phyloP scores from a whole-genome alignment of 441 rosid genomes.

The Viola pubescens region DNA sequence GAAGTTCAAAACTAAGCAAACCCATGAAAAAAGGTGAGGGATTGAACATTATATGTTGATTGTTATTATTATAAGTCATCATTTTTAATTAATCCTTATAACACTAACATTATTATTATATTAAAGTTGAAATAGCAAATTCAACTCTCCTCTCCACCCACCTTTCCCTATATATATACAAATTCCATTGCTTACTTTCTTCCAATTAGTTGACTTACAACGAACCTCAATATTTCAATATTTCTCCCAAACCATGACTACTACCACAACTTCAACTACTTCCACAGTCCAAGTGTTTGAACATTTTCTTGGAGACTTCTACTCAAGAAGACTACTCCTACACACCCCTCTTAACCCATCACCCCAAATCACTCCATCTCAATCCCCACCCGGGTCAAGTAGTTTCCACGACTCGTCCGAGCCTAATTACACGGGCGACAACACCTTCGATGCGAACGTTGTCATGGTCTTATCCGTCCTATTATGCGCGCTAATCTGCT shows the following conservation, averaged over 20 bases:
- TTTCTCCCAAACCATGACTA: conserved; percentile 30
- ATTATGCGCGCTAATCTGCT: conserved; percentile 65
- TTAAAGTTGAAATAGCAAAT: conserved; percentile 17
- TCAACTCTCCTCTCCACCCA: conserved; percentile 14
- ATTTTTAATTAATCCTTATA: too few relatives aligned
- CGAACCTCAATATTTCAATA: conserved; percentile 2
- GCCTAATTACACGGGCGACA: conserved; percentile 19
- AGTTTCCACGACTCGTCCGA: conserved; percentile 21
- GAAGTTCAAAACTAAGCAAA: too few relatives aligned
- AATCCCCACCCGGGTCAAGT: conserved; percentile 25
- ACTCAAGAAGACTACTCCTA: conserved; percentile 59
- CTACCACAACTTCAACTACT: conserved; percentile 12
- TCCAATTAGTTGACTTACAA: too few relatives aligned
- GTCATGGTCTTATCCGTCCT: conserved; percentile 71
- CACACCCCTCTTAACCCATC: conserved; percentile 26
- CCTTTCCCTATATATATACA: conserved; percentile 38
- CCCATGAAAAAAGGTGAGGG: conserved; percentile 27
- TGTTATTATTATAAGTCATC: too few relatives aligned
- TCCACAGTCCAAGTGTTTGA: conserved; percentile 31
- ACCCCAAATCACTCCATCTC: conserved; percentile 27
- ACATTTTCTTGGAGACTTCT: conserved; percentile 35
- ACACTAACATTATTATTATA: conserved; percentile 18
- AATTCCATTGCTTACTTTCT: too few relatives aligned
- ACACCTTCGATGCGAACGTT: conserved; percentile 59
- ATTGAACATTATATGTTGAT: too few relatives aligned